These are phyloP conservation scores for Solanum hybrid DNA, from an alignment of 305 asterid species.

Conservation along the genomic window DNA sequence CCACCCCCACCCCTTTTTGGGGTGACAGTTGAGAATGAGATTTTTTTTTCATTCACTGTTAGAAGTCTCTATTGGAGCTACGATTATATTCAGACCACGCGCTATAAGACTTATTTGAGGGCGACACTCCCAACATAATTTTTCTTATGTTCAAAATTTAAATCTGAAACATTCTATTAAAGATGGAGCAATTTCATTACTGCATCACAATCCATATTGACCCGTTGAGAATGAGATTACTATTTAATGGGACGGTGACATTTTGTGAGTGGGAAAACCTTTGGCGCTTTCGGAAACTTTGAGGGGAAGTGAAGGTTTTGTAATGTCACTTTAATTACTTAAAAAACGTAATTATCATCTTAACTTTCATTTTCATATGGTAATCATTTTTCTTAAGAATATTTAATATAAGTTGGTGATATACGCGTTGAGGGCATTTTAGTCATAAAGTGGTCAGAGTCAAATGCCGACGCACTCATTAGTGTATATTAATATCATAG, in stretches of 20 bases:
- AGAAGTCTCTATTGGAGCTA: accelerated
- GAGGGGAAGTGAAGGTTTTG: conserved; percentile 3
- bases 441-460: neutral
- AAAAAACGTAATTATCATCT: neutral
- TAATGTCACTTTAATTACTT: neutral
- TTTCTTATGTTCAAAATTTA: accelerated
- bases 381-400: neutral
- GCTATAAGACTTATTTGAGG: no score
- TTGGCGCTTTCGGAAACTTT: neutral
- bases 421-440: neutral
- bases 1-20: neutral
- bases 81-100: no score
- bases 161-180: no score
- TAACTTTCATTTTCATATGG: neutral
- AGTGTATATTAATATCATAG: neutral
- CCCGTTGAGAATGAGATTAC: neutral
- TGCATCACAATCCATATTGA: no score
- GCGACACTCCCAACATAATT: no score
- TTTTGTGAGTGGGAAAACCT: neutral
- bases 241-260: conserved; percentile 13
- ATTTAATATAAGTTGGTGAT: neutral
- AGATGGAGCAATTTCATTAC: accelerated
- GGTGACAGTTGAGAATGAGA: neutral
- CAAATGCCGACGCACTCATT: conserved; percentile 14
- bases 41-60: no score